Percentiles rank a stretch among this genome's conserved stretches.
These are phyloP conservation scores for Colletotrichum somersetense DNA, from an alignment of 2,329 filamentous ascomycete genomes.

Conservation along the genomic window DNA sequence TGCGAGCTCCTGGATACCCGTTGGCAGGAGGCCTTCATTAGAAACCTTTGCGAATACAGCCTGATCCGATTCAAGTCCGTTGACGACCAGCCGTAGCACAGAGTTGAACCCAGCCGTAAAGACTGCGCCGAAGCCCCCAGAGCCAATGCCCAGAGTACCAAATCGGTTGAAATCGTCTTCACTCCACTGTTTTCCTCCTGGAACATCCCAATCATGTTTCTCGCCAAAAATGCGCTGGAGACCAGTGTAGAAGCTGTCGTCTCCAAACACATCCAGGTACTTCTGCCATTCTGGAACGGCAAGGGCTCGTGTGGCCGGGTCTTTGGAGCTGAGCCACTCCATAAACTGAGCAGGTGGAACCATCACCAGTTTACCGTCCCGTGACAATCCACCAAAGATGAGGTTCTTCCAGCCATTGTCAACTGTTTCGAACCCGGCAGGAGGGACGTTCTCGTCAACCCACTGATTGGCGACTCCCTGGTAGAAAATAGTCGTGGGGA, in stretches of 20 bases:
- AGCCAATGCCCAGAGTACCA: conserved; percentile 21
- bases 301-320: not conserved
- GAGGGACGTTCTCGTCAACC: not conserved
- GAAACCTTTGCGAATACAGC: not conserved
- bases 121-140: conserved; percentile 22
- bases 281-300: conserved; percentile 20
- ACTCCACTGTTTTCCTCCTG: not conserved
- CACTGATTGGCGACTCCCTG: not conserved
- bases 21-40: not conserved
- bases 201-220: conserved; percentile 3
- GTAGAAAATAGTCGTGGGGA: conserved; percentile 10
- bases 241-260: conserved; percentile 24
- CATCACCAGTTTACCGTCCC: not conserved
- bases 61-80: not conserved
- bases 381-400: not conserved
- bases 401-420: not conserved
- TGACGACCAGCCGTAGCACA: conserved; percentile 15
- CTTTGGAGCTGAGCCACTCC: not conserved
- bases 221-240: conserved; percentile 23
- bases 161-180: conserved; percentile 21
- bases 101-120: conserved; percentile 25
- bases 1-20: not conserved
- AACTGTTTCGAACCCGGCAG: not conserved
- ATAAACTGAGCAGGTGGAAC: not conserved
- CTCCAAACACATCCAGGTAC: conserved; percentile 18